Evolutionary conservation across 1,284 basidiomycete species (phyloP).

Genomic region (Microbotryum saponariae): DNA sequence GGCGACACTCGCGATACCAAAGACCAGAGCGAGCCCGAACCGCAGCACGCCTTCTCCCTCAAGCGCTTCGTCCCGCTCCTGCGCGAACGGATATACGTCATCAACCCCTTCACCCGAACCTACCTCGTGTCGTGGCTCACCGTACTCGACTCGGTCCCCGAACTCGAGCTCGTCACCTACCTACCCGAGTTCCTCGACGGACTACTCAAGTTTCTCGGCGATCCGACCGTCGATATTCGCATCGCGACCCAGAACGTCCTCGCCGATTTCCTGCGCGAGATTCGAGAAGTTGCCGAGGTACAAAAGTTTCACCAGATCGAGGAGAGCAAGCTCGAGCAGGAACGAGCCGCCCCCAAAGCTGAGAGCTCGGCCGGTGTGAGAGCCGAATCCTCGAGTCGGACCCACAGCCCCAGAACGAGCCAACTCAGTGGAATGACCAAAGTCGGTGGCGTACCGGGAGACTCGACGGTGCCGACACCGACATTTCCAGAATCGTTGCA

Average conservation of each 20-base stretch:
- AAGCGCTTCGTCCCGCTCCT: slow-evolving; percentile 91
- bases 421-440: slow-evolving; percentile 1
- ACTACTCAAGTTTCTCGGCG: slow-evolving; percentile 86
- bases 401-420: slow-evolving; percentile 6
- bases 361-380: slow-evolving; percentile 4
- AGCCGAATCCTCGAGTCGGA: not conserved
- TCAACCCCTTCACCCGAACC: slow-evolving; percentile 91
- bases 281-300: slow-evolving; percentile 62
- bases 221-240: slow-evolving; percentile 88
- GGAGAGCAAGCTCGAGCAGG: slow-evolving; percentile 41
- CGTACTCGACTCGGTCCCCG: slow-evolving; percentile 91
- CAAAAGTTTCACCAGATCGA: slow-evolving; percentile 34
- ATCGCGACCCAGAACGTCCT: slow-evolving; percentile 85
- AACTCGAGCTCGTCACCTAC: slow-evolving; percentile 87
- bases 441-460: slow-evolving; percentile 12
- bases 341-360: slow-evolving; percentile 39
- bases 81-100: slow-evolving; percentile 84
- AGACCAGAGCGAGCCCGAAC: slow-evolving; percentile 4
- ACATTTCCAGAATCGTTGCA: too few species aligned
- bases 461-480: too few species aligned
- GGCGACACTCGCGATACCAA: not conserved
- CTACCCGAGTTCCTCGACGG: slow-evolving; percentile 93
- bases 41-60: slow-evolving; percentile 70
- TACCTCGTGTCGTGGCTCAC: slow-evolving; percentile 96
- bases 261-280: slow-evolving; percentile 87